Base-by-base conservation (phyloP, 768 basidiomycete species). In the Pisolithus orientalis region DNA sequence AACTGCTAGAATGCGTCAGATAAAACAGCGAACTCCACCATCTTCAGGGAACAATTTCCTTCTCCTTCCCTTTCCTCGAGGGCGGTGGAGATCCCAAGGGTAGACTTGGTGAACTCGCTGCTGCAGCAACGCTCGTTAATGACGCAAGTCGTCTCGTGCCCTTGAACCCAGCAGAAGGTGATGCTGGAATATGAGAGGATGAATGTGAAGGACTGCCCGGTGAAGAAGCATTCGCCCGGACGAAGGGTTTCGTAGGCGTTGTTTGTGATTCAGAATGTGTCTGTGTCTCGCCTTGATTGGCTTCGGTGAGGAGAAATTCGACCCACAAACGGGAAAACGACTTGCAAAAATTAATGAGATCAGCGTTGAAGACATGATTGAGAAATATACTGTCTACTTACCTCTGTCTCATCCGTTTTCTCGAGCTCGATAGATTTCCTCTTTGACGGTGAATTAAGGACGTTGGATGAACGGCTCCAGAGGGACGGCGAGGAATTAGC, bases 311-410 rank as follows among this genome's bases (percentile, higher is more conserved):
- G 4, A 99, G 79, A 65, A 95, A 99, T 68, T 99, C 96, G 44
- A 99, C 95, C 86, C 94, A 99, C 10, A 97, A 80, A 44, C 94
- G 89, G 38, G 92, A 94, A 72, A 99, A 99, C 0, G 93, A 95
- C 94, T 98, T 58, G 28, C 25, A 37, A 6, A 45, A 17, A 37
- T 32, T 2, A 53, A 57, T 57, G 13, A 8, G 34, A 29, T 32
- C 21, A 21, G 34, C 14, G 13, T 16, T 14, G 28, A 38, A 24
- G 29, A 44, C 21, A 51, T 21, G 37, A 24, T 7, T 34, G 25
- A 9, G 21, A 48, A 31, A 50, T 17, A 28, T 11, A 21, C 37
- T 1, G 64, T 74, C 5, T 56, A 89, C 90, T 78, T 56, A 89
- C 90, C 78, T 92, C 90, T 4, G 89, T 90, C 65, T 90, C 88